Percentiles rank a stretch among this genome's conserved stretches.
Evolutionary conservation across 441 rosid genomes (phyloP).

Genomic region (Aleurites moluccanus): DNA sequence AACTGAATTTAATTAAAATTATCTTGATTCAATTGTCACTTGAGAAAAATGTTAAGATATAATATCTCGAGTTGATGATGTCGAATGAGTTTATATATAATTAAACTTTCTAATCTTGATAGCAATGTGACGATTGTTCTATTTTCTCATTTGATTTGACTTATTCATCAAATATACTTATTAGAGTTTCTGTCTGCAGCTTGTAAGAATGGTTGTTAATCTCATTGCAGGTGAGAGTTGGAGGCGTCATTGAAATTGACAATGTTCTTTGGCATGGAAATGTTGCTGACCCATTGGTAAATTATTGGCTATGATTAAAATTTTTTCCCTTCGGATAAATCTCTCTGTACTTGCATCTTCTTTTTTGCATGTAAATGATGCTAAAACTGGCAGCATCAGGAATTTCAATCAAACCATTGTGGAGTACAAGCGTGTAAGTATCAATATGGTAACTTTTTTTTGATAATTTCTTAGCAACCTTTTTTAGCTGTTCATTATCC

Average conservation of each 20-base stretch:
- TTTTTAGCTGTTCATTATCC: conserved; percentile 3
- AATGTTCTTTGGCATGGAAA: conserved; percentile 97
- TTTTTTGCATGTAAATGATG: conserved; percentile 59
- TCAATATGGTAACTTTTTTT: conserved; percentile 61
- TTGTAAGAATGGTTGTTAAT: conserved; percentile 18
- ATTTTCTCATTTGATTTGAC: not conserved
- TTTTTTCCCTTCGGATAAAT: conserved; percentile 3
- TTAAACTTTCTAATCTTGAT: no score
- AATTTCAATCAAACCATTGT: conserved; percentile 61
- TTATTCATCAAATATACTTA: conserved; percentile 6
- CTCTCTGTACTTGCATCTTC: conserved; percentile 8
- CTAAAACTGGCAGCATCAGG: conserved; percentile 71
- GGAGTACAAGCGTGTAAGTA: conserved; percentile 72
- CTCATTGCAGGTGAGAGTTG: conserved; percentile 62
- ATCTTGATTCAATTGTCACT: no score
- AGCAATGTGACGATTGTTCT: no score
- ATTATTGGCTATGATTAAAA: conserved; percentile 7
- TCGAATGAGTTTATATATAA: no score
- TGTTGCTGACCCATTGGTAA: conserved; percentile 82
- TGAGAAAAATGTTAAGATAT: no score
- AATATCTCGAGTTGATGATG: no score
- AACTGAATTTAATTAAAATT: no score
- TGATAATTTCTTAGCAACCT: conserved; percentile 4
- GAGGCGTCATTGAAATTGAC: conserved; percentile 80
- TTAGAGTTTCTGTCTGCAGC: conserved; percentile 11